Evolutionary conservation across 75 land plant genomes (phyloP), one percentile per base, ranked within the genome.

Genomic region (Selaginella moellendorffii): DNA sequence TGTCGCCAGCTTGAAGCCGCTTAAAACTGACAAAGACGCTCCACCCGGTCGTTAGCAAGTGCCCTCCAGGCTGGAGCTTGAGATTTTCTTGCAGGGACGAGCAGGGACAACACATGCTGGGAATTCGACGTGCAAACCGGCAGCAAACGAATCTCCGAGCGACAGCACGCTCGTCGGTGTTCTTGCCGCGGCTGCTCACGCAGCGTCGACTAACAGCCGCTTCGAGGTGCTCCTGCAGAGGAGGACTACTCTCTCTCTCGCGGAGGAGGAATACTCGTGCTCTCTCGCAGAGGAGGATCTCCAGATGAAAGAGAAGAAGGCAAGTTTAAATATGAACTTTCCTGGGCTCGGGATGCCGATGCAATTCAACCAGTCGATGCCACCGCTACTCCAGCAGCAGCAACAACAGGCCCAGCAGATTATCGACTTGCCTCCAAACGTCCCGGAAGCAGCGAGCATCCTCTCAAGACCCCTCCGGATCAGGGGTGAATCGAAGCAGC

Each of bases 121-220:
- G 59, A 56, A 56, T 56, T 2, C 8, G 59, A 56, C 59, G 59
- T 56, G 59, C 59, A 56, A 56, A 56, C 24, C 5, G 59, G 59
- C 59, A 56, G 59, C 59, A 56, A 19, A 21, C 24, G 25, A 56
- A 56, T 19, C 21, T 56, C 23, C 59, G n/a, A 56, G 24, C 8
- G 59, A 56, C 59, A 56, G 59, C 19, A 56, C n/a, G 59, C 59
- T 56, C n/a, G n/a, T 36, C 14, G 46, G 46, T 5, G 59, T 56
- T 56, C 59, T 56, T 56, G 59, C 59, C n/a, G 59, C 59, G 5
- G 59, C 59, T 21, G 59, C 59, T 56, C 59, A 56, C n/a, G 59
- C 59, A 8, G 59, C 59, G 5, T 5, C 59, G 8, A 56, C 59
- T 9, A 56, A 56, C 19, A 56, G 59, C 59, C 8, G 59, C 2